A percentile compares a stretch with the other conserved stretches of the same genome.
These are phyloP conservation scores for Sclerotinia spermophila DNA, from an alignment of 2,329 filamentous ascomycete species.

Conservation along the genomic window DNA sequence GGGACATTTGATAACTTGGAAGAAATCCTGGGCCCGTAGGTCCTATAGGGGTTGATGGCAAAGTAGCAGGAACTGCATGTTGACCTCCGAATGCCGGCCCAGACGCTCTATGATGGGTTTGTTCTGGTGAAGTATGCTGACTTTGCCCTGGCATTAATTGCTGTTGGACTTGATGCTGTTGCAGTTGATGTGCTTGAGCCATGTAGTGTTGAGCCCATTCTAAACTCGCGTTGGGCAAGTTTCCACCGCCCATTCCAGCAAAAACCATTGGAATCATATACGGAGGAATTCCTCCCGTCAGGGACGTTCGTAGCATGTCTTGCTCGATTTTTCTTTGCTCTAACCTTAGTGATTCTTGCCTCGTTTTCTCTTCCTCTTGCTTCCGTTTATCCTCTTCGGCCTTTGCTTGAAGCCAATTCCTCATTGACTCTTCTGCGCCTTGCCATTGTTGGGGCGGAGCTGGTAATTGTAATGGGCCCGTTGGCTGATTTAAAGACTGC, in stretches of 20 bases:
- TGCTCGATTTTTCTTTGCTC: conserved; percentile 72
- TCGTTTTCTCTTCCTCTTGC: conserved; percentile 69
- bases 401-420: conserved; percentile 66
- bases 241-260: conserved; percentile 64
- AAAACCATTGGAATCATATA: conserved; percentile 73
- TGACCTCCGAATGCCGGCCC: conserved; percentile 36
- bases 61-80: conserved; percentile 29
- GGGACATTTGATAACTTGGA: conserved; percentile 37
- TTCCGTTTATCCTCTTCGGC: conserved; percentile 68
- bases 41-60: conserved; percentile 36
- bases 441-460: conserved; percentile 63
- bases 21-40: conserved; percentile 30
- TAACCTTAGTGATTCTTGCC: conserved; percentile 60
- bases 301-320: conserved; percentile 65
- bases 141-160: conserved; percentile 47
- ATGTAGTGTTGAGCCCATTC: conserved; percentile 69
- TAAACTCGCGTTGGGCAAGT: conserved; percentile 56
- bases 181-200: conserved; percentile 48
- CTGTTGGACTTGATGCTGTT: conserved; percentile 39
- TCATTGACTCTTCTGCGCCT: conserved; percentile 66
- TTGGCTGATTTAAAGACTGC: conserved; percentile 38
- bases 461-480: conserved; percentile 51
- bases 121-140: conserved; percentile 49
- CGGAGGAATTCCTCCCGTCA: conserved; percentile 68
- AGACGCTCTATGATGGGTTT: conserved; percentile 52